phyloP scores from a whole-genome alignment of 2,329 filamentous ascomycete species.

The Talaromyces verruculosus region DNA sequence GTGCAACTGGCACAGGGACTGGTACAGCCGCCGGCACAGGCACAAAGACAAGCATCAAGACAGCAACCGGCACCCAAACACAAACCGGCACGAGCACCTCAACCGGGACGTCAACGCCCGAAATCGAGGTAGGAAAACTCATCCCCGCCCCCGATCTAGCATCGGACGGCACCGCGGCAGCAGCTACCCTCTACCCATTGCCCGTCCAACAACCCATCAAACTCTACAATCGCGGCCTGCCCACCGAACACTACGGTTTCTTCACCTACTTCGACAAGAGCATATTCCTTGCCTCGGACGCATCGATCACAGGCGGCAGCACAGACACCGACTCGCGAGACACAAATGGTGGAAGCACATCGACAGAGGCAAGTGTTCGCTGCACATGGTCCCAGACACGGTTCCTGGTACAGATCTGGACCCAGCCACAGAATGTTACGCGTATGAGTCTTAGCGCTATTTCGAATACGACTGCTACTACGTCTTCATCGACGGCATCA shows the following conservation, averaged over 20 bases:
- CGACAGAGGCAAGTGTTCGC: conserved; percentile 48
- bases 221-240: conserved; percentile 77
- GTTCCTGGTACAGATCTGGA: conserved; percentile 64
- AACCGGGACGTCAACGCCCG: neutral
- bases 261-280: conserved; percentile 88
- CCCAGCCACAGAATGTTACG: conserved; percentile 42
- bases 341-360: conserved; percentile 50
- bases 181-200: conserved; percentile 70
- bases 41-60: neutral
- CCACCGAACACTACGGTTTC: conserved; percentile 87
- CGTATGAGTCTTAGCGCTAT: conserved; percentile 27
- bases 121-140: conserved; percentile 51
- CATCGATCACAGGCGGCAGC: conserved; percentile 43
- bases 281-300: conserved; percentile 70
- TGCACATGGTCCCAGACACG: conserved; percentile 64
- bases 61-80: neutral
- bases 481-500: conserved; percentile 18
- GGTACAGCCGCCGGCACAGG: neutral
- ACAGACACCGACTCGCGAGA: conserved; percentile 46
- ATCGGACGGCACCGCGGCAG: conserved; percentile 68
- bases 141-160: conserved; percentile 66
- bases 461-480: conserved; percentile 22
- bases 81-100: neutral
- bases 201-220: conserved; percentile 72
- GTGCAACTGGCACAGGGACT: neutral